Evolutionary conservation across 2,329 filamentous ascomycete genomes (phyloP).

Genomic region (Aspergillus luchuensis): DNA sequence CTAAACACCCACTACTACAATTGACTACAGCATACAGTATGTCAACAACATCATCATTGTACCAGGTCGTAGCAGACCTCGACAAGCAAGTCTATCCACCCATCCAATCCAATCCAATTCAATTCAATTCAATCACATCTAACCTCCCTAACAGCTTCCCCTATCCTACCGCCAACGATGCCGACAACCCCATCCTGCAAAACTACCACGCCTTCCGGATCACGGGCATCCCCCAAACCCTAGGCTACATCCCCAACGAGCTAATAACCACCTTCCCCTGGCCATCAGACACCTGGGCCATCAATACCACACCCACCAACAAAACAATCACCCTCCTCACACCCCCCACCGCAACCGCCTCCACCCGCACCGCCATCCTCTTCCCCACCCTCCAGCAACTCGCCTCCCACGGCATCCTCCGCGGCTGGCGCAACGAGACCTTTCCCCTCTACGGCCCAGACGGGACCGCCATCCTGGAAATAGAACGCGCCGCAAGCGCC

Average conservation of each 20-base stretch:
- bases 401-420: background rate
- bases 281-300: background rate
- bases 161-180: background rate
- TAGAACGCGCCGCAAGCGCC: constrained; percentile 46
- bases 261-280: constrained; percentile 4
- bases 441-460: constrained; percentile 45
- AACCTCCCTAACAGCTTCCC: background rate
- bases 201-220: constrained; percentile 10
- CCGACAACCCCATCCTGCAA: background rate
- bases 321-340: background rate
- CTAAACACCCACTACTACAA: too few species aligned
- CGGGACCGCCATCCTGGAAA: constrained; percentile 44
- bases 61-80: background rate
- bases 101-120: too few species aligned
- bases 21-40: too few species aligned
- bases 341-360: background rate
- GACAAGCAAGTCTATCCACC: background rate
- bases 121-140: background rate
- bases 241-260: constrained; percentile 8
- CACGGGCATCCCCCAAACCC: background rate
- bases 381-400: background rate
- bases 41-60: background rate
- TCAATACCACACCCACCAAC: background rate
- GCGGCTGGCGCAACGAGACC: constrained; percentile 42
- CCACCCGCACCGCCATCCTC: background rate